Percentiles rank a stretch among this genome's conserved stretches.
phyloP scores from a whole-genome alignment of 495 filamentous ascomycete genomes.

The Peziza echinospora region DNA sequence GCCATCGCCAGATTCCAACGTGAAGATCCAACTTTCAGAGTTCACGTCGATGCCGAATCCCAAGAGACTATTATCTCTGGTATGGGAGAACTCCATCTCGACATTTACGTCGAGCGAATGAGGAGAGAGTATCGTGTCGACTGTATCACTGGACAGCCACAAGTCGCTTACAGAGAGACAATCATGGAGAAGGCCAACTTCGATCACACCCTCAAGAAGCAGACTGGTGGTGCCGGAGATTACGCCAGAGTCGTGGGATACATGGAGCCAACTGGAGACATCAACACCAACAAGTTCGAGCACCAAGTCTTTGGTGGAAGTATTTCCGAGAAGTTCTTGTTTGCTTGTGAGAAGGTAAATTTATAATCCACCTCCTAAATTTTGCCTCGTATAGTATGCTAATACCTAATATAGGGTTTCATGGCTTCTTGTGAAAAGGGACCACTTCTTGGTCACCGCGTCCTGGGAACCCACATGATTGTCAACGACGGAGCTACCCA shows the following conservation, averaged over 20 bases:
- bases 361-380: neutral
- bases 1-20: slow-evolving; percentile 98
- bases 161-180: slow-evolving; percentile 95
- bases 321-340: slow-evolving; percentile 92
- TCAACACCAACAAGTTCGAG: slow-evolving; percentile 67
- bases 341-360: slow-evolving; percentile 60
- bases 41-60: slow-evolving; percentile 72
- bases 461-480: slow-evolving; percentile 75
- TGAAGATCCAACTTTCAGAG: slow-evolving; percentile 94
- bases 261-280: slow-evolving; percentile 59
- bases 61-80: slow-evolving; percentile 94
- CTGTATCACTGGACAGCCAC: slow-evolving; percentile 83
- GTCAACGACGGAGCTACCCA: slow-evolving; percentile 95
- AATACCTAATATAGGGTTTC: slow-evolving; percentile 38
- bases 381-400: too few relatives aligned
- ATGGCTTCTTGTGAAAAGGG: slow-evolving; percentile 65
- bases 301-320: slow-evolving; percentile 67
- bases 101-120: slow-evolving; percentile 97
- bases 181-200: slow-evolving; percentile 55
- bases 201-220: slow-evolving; percentile 88
- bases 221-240: slow-evolving; percentile 90
- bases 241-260: slow-evolving; percentile 83
- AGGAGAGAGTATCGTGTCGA: slow-evolving; percentile 92
- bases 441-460: slow-evolving; percentile 78
- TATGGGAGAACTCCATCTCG: slow-evolving; percentile 94